Evolutionary conservation across 129 eudicot genomes (phyloP).

Genomic region (Dittrichia graveolens): DNA sequence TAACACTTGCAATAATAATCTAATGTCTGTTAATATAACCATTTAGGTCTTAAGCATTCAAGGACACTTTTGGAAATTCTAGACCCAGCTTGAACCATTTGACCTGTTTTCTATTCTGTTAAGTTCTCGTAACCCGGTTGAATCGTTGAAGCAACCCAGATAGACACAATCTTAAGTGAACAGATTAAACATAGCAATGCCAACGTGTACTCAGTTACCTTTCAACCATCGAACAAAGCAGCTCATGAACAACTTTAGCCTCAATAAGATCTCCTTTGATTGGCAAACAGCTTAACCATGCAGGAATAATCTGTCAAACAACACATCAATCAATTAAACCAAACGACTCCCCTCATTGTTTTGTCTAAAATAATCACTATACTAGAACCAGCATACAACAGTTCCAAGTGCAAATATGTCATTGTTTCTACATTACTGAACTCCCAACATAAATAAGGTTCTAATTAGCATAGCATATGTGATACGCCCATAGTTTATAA

Average conservation of each 20-base stretch:
- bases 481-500: background rate
- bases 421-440: background rate
- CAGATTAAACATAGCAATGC: too few relatives aligned
- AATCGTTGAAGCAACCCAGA: too few relatives aligned
- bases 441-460: background rate
- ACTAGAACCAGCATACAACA: too few relatives aligned
- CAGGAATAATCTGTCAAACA: constrained; percentile 78
- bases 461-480: background rate
- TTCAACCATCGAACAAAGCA: constrained; percentile 98
- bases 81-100: too few relatives aligned
- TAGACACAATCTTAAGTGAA: too few relatives aligned
- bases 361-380: too few relatives aligned
- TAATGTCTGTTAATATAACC: too few relatives aligned
- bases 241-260: constrained; percentile 98
- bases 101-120: too few relatives aligned
- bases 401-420: background rate
- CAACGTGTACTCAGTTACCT: constrained; percentile 42
- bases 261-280: constrained; percentile 88
- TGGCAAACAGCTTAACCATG: constrained; percentile 98
- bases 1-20: too few relatives aligned
- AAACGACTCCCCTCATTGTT: background rate
- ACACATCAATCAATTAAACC: constrained; percentile 21
- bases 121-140: too few relatives aligned
- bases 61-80: too few relatives aligned
- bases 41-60: too few relatives aligned